Percentiles rank a stretch among this genome's conserved stretches.
phyloP scores from a whole-genome alignment of 2,329 filamentous ascomycete genomes.

The Colletotrichum tamarilloi region DNA sequence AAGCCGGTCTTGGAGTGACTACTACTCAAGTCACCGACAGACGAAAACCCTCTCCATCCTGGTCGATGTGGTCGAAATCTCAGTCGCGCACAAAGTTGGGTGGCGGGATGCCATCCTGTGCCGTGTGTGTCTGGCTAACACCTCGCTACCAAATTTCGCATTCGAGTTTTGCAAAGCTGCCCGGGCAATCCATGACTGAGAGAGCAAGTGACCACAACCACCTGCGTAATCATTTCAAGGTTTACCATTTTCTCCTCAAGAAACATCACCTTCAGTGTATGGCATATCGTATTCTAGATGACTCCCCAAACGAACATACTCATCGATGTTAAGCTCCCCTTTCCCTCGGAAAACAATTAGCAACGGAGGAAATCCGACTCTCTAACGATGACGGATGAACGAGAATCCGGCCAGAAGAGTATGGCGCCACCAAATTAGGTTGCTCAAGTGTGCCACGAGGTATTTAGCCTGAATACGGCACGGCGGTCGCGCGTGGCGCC shows the following conservation, averaged over 20 bases:
- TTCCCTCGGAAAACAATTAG: background rate
- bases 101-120: background rate
- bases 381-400: background rate
- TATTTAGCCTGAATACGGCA: conserved; percentile 30
- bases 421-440: conserved; percentile 31
- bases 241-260: background rate
- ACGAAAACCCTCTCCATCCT: background rate
- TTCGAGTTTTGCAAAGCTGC: background rate
- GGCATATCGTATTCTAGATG: background rate
- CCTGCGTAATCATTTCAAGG: background rate
- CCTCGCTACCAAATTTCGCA: background rate
- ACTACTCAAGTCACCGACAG: background rate
- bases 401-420: background rate
- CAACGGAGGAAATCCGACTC: background rate
- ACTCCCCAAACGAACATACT: background rate
- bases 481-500: conserved; percentile 34
- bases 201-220: background rate
- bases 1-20: background rate
- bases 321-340: background rate
- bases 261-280: background rate
- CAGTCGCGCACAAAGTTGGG: background rate
- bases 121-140: background rate
- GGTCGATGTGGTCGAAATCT: background rate
- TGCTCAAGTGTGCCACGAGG: conserved; percentile 27
- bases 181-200: background rate